Evolutionary conservation across 2,329 filamentous ascomycete genomes (phyloP).

Genomic region (Colletotrichum sp.): DNA sequence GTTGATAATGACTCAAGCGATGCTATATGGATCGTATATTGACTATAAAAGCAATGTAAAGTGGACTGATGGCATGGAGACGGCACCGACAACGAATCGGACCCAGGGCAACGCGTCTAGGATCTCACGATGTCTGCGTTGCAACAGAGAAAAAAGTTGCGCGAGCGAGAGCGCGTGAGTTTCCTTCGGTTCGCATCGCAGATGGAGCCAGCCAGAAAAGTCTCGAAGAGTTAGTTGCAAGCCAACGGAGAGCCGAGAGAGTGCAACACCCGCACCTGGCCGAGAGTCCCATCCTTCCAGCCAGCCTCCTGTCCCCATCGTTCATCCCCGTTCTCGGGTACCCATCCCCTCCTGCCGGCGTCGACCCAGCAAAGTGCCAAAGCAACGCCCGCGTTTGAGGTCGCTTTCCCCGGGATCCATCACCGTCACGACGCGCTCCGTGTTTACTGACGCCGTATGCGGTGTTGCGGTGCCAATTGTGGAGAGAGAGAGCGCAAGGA

Average conservation of each 20-base stretch:
- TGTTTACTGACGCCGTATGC: neutral
- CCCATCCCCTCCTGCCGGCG: neutral
- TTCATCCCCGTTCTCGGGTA: neutral
- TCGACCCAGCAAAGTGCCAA: neutral
- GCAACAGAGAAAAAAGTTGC: neutral
- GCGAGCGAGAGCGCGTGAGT: neutral
- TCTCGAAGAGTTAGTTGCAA: neutral
- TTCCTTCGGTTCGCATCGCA: neutral
- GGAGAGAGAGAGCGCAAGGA: neutral
- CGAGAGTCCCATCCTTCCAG: neutral
- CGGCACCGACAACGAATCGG: neutral
- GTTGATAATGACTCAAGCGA: neutral
- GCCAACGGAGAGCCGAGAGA: neutral
- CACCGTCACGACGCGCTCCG: neutral
- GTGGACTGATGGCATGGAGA: neutral
- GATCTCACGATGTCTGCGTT: neutral
- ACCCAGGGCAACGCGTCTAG: neutral
- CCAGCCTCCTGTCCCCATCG: neutral
- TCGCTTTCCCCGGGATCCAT: neutral
- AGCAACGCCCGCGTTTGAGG: neutral
- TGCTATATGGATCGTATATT: neutral
- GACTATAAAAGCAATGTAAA: neutral
- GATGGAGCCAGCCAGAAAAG: neutral
- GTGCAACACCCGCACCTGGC: neutral
- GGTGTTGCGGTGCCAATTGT: neutral